phyloP scores from a whole-genome alignment of 495 filamentous ascomycete genomes.

The Halenospora varia region DNA sequence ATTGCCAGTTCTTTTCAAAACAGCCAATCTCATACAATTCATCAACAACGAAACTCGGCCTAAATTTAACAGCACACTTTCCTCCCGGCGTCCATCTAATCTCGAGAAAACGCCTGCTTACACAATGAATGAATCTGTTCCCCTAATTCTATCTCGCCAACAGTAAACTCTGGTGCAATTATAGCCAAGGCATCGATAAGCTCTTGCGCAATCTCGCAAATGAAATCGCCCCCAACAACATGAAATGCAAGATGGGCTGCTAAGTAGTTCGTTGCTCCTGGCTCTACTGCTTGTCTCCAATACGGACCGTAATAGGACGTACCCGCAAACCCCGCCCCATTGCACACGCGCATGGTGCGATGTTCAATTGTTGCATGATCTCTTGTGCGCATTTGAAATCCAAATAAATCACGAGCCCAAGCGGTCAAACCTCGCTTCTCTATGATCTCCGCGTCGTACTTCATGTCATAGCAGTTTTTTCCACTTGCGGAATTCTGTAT shows the following conservation, averaged over 20 bases:
- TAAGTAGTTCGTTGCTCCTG: neutral
- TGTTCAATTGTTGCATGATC: neutral
- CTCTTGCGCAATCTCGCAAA: neutral
- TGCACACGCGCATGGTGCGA: neutral
- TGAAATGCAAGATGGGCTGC: neutral
- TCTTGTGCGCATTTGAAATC: neutral
- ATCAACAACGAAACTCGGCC: no score
- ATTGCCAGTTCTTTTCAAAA: no score
- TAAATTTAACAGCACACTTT: no score
- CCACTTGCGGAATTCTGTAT: neutral
- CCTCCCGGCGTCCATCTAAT: no score
- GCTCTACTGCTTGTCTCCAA: neutral
- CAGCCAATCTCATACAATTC: no score
- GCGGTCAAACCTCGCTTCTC: neutral
- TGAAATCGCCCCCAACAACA: neutral
- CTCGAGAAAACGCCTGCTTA: no score
- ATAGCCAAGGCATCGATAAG: neutral
- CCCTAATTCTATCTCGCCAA: neutral
- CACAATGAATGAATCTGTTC: neutral
- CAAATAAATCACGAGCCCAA: no score
- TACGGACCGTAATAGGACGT: neutral
- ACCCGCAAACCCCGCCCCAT: neutral
- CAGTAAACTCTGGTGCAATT: neutral
- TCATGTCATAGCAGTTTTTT: neutral
- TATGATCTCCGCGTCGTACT: neutral